Percentiles rank a stretch among this genome's conserved stretches.
Conservation (phyloP, 176 grass and related monocot genomes). For the Aegilops umbellulata region DNA sequence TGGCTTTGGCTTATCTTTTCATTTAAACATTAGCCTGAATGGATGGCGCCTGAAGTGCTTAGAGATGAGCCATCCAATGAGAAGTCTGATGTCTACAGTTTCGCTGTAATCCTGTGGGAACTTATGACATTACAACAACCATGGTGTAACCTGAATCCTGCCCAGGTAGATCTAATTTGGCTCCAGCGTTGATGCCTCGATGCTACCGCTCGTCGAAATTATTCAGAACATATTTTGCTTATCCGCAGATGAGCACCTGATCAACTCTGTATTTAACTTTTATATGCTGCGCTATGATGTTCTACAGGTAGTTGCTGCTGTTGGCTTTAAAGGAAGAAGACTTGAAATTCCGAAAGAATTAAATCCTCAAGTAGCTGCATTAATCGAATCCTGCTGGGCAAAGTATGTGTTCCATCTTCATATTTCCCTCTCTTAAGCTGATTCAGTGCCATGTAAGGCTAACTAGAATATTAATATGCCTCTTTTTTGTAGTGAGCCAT, state of each 20-base stretch:
- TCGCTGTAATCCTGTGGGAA: slow-evolving; percentile 93
- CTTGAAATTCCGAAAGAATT: slow-evolving; percentile 80
- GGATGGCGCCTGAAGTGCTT: slow-evolving; percentile 99
- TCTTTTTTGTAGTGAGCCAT: slow-evolving; percentile 51
- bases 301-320: slow-evolving; percentile 84
- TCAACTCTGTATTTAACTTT: background rate
- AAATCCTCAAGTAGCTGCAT: slow-evolving; percentile 72
- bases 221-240: slow-evolving; percentile 5
- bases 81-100: slow-evolving; percentile 98
- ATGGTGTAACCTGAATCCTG: slow-evolving; percentile 92
- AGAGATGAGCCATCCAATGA: slow-evolving; percentile 96
- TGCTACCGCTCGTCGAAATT: background rate
- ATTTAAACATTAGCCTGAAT: slow-evolving; percentile 77
- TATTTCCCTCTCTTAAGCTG: background rate
- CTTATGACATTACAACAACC: slow-evolving; percentile 97
- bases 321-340: slow-evolving; percentile 91
- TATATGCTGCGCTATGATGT: background rate
- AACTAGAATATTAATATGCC: slow-evolving; percentile 5
- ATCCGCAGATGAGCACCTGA: slow-evolving; percentile 5
- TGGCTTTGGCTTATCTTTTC: slow-evolving; percentile 11
- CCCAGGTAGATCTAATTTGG: slow-evolving; percentile 54
- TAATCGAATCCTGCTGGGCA: slow-evolving; percentile 90
- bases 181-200: background rate
- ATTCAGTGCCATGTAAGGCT: background rate
- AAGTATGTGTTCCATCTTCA: slow-evolving; percentile 51